These are phyloP conservation scores for Sordariomycetes sp. DNA, from an alignment of 2,329 filamentous ascomycete genomes.

Conservation along the genomic window DNA sequence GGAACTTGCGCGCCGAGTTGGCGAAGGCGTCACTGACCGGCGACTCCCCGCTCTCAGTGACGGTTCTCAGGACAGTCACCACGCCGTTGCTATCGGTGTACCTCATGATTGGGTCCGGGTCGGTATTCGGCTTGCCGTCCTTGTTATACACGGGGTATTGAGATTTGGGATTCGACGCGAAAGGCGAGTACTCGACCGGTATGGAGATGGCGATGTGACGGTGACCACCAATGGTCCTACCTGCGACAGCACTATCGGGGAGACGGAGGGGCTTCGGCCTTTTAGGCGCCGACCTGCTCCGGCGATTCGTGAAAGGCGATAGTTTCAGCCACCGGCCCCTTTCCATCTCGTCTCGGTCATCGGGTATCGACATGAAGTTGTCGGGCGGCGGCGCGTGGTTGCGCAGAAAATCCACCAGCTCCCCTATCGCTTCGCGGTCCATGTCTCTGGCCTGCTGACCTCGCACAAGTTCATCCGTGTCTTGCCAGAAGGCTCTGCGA, in stretches of 20 bases:
- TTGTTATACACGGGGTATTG: conserved; percentile 3
- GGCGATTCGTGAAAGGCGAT: conserved; percentile 21
- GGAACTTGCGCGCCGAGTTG: neutral
- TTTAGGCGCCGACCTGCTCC: conserved; percentile 17
- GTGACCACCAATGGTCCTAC: conserved; percentile 36
- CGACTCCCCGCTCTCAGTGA: conserved; percentile 21
- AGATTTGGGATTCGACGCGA: conserved; percentile 13
- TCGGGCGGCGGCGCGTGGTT: conserved; percentile 31
- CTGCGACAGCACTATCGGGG: conserved; percentile 41
- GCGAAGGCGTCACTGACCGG: neutral
- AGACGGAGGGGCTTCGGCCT: conserved; percentile 20
- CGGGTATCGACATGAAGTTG: conserved; percentile 34
- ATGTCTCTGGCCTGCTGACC: conserved; percentile 1
- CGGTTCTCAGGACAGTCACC: conserved; percentile 19
- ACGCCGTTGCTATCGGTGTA: conserved; percentile 6
- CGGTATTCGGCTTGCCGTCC: neutral
- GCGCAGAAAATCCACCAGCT: conserved; percentile 33
- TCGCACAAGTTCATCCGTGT: neutral
- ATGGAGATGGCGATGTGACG: conserved; percentile 50
- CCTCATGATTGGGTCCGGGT: conserved; percentile 1
- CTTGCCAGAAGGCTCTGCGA: conserved; percentile 1
- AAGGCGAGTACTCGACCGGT: conserved; percentile 33
- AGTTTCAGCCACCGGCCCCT: conserved; percentile 27
- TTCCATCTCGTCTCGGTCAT: conserved; percentile 13
- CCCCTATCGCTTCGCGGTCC: conserved; percentile 1